Conservation (phyloP, 2,329 filamentous ascomycete genomes). For the Penicillium sclerotigenum region DNA sequence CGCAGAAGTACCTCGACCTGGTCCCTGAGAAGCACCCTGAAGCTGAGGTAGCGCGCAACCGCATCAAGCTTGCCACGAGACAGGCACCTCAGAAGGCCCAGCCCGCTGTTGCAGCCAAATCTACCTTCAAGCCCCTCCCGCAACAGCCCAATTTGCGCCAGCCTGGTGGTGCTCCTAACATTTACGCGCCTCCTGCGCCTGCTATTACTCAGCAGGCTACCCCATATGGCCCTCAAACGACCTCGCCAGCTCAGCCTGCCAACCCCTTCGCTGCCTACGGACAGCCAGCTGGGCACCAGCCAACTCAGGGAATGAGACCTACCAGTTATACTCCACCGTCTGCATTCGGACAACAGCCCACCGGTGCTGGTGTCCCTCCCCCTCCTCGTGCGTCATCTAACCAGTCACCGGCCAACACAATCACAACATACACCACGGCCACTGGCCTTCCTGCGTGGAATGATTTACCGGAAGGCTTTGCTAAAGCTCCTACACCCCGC, state of each 20-base stretch:
- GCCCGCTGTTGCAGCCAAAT: conserved; percentile 41
- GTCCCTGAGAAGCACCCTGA: conserved; percentile 79
- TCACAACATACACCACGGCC: conserved; percentile 61
- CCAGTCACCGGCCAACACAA: conserved; percentile 59
- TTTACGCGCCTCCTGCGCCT: conserved; percentile 40
- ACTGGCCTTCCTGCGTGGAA: conserved; percentile 85
- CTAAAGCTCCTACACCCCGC: conserved; percentile 68
- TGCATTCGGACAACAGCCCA: conserved; percentile 47
- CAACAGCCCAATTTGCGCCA: conserved; percentile 38
- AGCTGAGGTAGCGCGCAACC: conserved; percentile 79
- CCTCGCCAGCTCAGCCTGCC: conserved; percentile 20
- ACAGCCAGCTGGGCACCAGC: conserved; percentile 54
- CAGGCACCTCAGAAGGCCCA: conserved; percentile 50
- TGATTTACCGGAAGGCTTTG: conserved; percentile 79
- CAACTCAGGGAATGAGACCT: conserved; percentile 41
- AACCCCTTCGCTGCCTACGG: conserved; percentile 39
- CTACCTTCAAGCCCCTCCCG: conserved; percentile 44
- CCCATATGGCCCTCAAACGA: conserved; percentile 50
- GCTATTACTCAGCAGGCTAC: conserved; percentile 37
- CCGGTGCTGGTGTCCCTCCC: conserved; percentile 51
- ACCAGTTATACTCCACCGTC: conserved; percentile 43
- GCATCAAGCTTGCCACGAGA: conserved; percentile 79
- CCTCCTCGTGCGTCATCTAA: conserved; percentile 64
- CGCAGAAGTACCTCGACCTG: conserved; percentile 87
- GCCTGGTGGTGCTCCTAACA: conserved; percentile 38